phyloP scores from a whole-genome alignment of 257 asterid genomes.

The Penstemon barbatus region DNA sequence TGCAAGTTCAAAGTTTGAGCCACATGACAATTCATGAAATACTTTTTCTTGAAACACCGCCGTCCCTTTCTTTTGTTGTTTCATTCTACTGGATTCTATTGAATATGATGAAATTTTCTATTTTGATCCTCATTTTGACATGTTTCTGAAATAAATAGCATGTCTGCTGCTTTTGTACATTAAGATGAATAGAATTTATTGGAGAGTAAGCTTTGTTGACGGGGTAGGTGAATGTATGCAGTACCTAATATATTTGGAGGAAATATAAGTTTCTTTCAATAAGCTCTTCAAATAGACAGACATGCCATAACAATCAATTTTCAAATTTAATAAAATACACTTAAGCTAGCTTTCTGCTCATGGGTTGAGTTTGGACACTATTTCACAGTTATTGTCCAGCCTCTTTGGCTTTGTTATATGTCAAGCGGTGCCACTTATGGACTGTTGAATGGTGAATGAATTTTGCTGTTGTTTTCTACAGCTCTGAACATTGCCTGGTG shows the following conservation, averaged over 20 bases:
- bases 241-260: not conserved
- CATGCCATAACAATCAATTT: not conserved
- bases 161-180: constrained; percentile 16
- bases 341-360: constrained; percentile 20
- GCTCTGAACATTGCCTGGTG: constrained; percentile 79
- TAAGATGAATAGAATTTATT: not conserved
- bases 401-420: constrained; percentile 34
- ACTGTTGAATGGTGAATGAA: constrained; percentile 52
- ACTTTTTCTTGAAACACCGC: not conserved
- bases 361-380: constrained; percentile 26
- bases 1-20: not conserved
- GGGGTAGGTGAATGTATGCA: not conserved
- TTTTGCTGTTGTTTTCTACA: constrained; percentile 79
- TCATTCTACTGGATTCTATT: constrained; percentile 12
- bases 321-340: not conserved
- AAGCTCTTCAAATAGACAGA: not conserved
- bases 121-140: not conserved
- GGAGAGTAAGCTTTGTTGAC: not conserved
- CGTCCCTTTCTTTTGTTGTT: not conserved
- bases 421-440: constrained; percentile 35
- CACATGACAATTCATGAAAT: not conserved
- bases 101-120: not conserved
- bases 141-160: constrained; percentile 3
- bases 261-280: not conserved
- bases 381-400: constrained; percentile 15